A percentile compares a stretch with the other conserved stretches of the same genome.
Evolutionary conservation across 1,284 basidiomycete species (phyloP).

Genomic region (Taiwanofungus camphoratus): DNA sequence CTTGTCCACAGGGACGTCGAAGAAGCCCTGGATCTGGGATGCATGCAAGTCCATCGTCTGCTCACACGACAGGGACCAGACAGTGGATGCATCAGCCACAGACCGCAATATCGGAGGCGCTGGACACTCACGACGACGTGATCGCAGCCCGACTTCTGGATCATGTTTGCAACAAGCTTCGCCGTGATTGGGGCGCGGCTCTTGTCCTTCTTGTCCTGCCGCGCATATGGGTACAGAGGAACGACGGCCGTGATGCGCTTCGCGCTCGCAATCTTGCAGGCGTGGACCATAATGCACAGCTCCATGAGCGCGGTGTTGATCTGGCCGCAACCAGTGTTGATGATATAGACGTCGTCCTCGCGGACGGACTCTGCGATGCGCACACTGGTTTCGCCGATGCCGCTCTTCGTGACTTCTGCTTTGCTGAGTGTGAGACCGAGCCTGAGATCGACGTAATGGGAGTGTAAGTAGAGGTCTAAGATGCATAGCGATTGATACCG

Average conservation of each 20-base stretch:
- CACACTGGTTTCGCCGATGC: conserved; percentile 89
- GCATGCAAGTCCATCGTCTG: conserved; percentile 98
- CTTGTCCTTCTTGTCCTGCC: conserved; percentile 99
- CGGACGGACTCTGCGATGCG: conserved; percentile 94
- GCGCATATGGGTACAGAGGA: conserved; percentile 91
- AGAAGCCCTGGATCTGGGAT: conserved; percentile 99
- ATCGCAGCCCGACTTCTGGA: conserved; percentile 95
- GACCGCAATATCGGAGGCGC: background rate
- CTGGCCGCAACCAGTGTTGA: conserved; percentile 88
- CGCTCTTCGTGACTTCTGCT: conserved; percentile 83
- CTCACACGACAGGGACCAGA: conserved; percentile 6
- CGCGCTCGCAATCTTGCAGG: conserved; percentile 96
- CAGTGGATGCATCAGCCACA: background rate
- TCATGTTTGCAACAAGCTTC: conserved; percentile 98
- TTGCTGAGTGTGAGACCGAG: conserved; percentile 81
- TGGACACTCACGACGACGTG: conserved; percentile 84
- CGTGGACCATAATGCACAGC: conserved; percentile 99
- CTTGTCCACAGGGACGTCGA: conserved; percentile 99
- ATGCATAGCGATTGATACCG: conserved; percentile 1
- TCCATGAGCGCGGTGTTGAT: conserved; percentile 93
- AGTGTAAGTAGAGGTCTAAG: conserved; percentile 1
- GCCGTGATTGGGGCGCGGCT: conserved; percentile 97
- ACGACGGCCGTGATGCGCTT: conserved; percentile 95
- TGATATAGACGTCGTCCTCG: conserved; percentile 98
- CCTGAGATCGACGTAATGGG: conserved; percentile 35